Conservation (phyloP, 148 eudicot species). For the Nepenthes gracilis region DNA sequence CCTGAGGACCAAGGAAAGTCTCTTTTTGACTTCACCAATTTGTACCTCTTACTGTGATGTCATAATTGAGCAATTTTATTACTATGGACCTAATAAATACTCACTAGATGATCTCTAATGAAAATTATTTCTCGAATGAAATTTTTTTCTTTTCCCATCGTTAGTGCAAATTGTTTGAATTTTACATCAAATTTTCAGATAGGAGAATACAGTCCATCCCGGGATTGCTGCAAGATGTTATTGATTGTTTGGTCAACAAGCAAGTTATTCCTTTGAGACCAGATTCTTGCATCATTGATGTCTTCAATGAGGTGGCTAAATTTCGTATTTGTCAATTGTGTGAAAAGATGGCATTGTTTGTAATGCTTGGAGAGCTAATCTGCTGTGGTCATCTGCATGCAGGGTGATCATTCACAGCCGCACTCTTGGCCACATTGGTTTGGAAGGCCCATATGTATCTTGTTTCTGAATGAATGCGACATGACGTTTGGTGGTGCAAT, state of each 20-base stretch:
- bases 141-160: background rate
- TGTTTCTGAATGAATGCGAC: slow-evolving; percentile 47
- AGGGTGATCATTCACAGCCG: slow-evolving; percentile 66
- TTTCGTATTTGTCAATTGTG: background rate
- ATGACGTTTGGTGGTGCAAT: slow-evolving; percentile 41
- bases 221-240: slow-evolving; percentile 28
- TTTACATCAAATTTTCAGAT: slow-evolving; percentile 23
- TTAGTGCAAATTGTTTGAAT: slow-evolving; percentile 10
- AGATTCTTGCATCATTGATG: slow-evolving; percentile 45
- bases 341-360: background rate
- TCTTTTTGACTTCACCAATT: no score
- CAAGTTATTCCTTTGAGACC: slow-evolving; percentile 34
- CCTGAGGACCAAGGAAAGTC: no score
- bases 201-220: slow-evolving; percentile 47
- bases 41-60: no score
- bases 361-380: slow-evolving; percentile 7
- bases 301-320: slow-evolving; percentile 47
- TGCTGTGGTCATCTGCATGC: slow-evolving; percentile 3
- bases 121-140: background rate
- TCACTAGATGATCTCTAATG: background rate
- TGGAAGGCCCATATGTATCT: slow-evolving; percentile 45
- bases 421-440: slow-evolving; percentile 36
- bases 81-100: no score
- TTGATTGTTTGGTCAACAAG: slow-evolving; percentile 29
- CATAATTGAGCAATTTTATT: no score